Evolutionary conservation across 2,329 filamentous ascomycete species (phyloP), one percentile per base, ranked within the genome.

Genomic region (Elsinoe australis): DNA sequence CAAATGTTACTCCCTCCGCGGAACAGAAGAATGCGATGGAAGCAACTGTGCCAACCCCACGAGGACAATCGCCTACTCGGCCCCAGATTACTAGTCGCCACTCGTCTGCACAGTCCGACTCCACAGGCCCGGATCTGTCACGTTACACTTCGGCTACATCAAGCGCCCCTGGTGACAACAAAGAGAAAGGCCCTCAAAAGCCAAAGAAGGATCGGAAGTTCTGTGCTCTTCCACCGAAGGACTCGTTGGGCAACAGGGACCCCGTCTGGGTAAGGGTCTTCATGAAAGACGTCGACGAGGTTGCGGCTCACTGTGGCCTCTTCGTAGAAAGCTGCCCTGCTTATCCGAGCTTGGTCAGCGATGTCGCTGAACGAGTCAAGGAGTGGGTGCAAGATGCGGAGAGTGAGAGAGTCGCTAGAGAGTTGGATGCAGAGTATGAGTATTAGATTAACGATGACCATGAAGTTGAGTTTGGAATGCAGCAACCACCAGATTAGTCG

Each of bases 221-320:
- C 64, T 92, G 87, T 66, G 79, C 81, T 56, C 66, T 90, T 2
- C 87, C 77, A 1, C 68, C 84, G 0, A 71, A 71, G 42, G 70
- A 75, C 45, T 65, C 71, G 15, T 71, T 71, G 46, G 80, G 79
- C 5, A 68, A 71, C 51, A 68, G 72, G 34, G 87, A 94, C 61
- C 68, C 75, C 3, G 78, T 81, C 12, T 95, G 89, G 88, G 70
- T 88, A 1, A 73, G 82, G 35, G 76, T 95, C 2, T 82, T 80
- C 58, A 92, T 95, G 85, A 76, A 83, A 50, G 81, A 80, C 46
- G 80, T 92, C 52, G 88, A 94, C 60, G 86, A 94, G 64, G 84
- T 94, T 1, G 81, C 79, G 5, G 89, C 88, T 7, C 88, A 94
- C 62, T 90, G 86, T 53, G 82, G 84, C 0, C 68, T 95, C 45